A percentile compares a stretch with the other conserved stretches of the same genome.
Evolutionary conservation across 2,329 filamentous ascomycete genomes (phyloP).

Genomic region (Venturia aucupariae): DNA sequence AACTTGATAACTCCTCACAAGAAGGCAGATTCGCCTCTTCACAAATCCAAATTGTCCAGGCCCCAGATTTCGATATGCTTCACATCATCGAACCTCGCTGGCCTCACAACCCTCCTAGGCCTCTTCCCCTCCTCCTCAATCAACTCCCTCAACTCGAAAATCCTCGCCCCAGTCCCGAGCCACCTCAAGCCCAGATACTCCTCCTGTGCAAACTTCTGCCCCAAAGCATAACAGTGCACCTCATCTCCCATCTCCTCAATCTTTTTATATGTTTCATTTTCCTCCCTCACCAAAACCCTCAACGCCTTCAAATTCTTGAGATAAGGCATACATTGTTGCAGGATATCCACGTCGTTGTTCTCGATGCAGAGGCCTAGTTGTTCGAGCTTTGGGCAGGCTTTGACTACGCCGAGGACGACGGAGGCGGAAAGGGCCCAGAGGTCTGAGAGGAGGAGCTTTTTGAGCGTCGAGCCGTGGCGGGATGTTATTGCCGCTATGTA

Average conservation of each 20-base stretch:
- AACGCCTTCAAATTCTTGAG: constrained; percentile 33
- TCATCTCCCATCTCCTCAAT: constrained; percentile 23
- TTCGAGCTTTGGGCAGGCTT: constrained; percentile 47
- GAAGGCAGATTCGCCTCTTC: too few species aligned
- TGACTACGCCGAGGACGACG: constrained; percentile 42
- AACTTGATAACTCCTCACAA: too few species aligned
- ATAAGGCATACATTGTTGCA: constrained; percentile 28
- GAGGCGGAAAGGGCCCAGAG: constrained; percentile 43
- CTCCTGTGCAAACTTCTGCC: constrained; percentile 26
- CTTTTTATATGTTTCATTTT: constrained; percentile 14
- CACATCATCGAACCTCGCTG: constrained; percentile 28
- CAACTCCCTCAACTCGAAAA: constrained; percentile 30
- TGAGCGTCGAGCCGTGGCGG: constrained; percentile 42
- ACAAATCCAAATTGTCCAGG: constrained; percentile 26
- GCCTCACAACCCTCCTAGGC: constrained; percentile 22
- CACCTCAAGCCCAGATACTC: constrained; percentile 29
- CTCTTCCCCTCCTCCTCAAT: constrained; percentile 20
- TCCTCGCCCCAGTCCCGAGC: constrained; percentile 30
- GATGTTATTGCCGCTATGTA: constrained; percentile 44
- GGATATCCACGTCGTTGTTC: constrained; percentile 40
- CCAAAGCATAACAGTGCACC: constrained; percentile 25
- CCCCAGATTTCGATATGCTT: constrained; percentile 37
- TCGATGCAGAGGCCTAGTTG: constrained; percentile 47
- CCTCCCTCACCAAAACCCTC: constrained; percentile 28
- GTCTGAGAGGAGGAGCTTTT: constrained; percentile 48